Evolutionary conservation across 2,329 filamentous ascomycete genomes (phyloP).

Genomic region (Lachnellula subtilissima): DNA sequence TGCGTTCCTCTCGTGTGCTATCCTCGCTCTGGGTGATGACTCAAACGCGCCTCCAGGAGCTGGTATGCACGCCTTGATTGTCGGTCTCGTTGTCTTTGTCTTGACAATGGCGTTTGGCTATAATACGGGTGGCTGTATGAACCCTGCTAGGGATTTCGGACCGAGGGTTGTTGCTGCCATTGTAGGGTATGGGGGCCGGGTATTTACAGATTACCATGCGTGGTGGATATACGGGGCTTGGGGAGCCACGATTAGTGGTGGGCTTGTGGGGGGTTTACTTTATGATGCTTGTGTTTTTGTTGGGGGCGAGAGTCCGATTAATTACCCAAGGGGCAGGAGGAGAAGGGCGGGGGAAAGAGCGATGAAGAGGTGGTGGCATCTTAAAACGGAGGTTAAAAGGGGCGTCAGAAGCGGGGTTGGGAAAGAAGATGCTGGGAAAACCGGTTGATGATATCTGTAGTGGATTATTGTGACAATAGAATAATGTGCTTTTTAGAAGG

Average conservation of each 20-base stretch:
- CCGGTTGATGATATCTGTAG: neutral
- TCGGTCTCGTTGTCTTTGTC: constrained; percentile 36
- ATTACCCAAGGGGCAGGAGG: neutral
- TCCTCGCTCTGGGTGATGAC: constrained; percentile 40
- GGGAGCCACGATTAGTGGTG: constrained; percentile 33
- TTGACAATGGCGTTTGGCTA: constrained; percentile 36
- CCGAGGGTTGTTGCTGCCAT: constrained; percentile 40
- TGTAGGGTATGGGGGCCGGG: constrained; percentile 37
- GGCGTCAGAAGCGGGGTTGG: neutral
- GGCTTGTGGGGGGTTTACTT: constrained; percentile 36
- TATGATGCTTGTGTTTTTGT: constrained; percentile 1
- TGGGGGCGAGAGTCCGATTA: neutral
- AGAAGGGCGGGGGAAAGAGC: neutral
- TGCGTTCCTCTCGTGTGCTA: constrained; percentile 33
- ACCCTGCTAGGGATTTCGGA: constrained; percentile 44
- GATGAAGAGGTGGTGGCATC: neutral
- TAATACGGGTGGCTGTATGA: constrained; percentile 42
- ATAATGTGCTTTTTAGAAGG: neutral
- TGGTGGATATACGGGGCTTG: constrained; percentile 38
- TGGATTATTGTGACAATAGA: too few species aligned
- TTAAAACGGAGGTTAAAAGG: neutral
- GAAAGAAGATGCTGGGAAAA: neutral
- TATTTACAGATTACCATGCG: constrained; percentile 40
- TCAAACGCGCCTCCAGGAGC: constrained; percentile 41
- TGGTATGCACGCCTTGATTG: constrained; percentile 44